Evolutionary conservation across 78 protist genomes (phyloP), one percentile per base, ranked within the genome.

Genomic region (Cavenderia fasciculata): DNA sequence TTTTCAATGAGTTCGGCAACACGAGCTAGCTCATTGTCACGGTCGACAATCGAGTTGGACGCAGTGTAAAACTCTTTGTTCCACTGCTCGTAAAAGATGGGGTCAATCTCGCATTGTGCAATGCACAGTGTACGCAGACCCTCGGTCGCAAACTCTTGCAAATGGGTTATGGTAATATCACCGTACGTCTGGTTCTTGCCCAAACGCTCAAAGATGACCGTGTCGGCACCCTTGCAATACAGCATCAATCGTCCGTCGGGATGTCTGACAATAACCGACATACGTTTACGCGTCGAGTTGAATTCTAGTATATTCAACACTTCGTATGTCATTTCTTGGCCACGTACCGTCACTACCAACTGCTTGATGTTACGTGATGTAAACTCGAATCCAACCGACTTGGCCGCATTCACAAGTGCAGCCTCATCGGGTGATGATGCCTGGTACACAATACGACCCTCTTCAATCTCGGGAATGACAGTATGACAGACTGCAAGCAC

Each of bases 401-500:
- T 63, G 25, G 89, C 54, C 1, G 89, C 94, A 47, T 63, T 57
- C 21, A 96, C 97, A 0, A 97, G 57, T 23, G 98, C 98, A 12
- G 19, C 73, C 59, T 97, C 99, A 84, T 97, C 98, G 7, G 99
- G 98, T 59, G 98, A 97, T 18, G 98, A 40, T 0, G 97, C 97
- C 16, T 96, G 94, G 73, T 94, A 96, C 33, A 29, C 23, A 31
- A 78, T 31, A 12, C 68, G 63, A 73, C 79, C 68, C 2, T 49
- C 27, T 79, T 85, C 40, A 23, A 1, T 33, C 59, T 75, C 76
- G 27, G 86, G 88, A 0, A 94, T 27, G 4, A 88, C 94, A 27
- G 94, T 88, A 85, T 94, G 96, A 73, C 95, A 84, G 16, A 95
- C 85, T 10, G 95, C 44, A 74, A 90, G n/a, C 6, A 54, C 52